A percentile compares a stretch with the other conserved stretches of the same genome.
Conservation (phyloP, 345 rosid species). For the Schrenkiella parvula region DNA sequence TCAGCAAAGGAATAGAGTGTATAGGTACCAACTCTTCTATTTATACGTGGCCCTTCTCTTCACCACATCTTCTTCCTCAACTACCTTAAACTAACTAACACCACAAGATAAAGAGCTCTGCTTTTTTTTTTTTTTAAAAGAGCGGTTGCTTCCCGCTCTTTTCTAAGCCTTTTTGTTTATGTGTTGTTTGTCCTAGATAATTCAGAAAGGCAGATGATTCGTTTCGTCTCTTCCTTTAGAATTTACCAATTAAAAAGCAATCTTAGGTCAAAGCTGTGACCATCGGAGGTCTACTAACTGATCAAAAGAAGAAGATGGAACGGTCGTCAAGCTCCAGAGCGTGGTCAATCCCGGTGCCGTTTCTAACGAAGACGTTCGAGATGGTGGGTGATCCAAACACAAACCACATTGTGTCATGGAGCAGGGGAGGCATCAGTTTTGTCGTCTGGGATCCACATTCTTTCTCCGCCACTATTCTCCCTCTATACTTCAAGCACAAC, state of each 20-base stretch:
- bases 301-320: constrained; percentile 3
- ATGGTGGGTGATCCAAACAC: constrained; percentile 70
- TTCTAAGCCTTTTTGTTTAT: neutral
- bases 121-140: neutral
- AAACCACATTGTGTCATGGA: constrained; percentile 75
- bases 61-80: constrained; percentile 19
- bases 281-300: neutral
- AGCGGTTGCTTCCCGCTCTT: constrained; percentile 18
- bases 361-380: constrained; percentile 74
- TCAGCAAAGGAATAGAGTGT: constrained; percentile 33
- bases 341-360: constrained; percentile 39
- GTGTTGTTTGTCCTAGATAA: neutral
- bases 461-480: constrained; percentile 63
- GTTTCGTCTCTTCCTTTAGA: neutral
- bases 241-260: neutral
- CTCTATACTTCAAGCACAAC: constrained; percentile 82
- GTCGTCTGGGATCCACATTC: constrained; percentile 77
- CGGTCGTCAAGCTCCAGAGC: constrained; percentile 12
- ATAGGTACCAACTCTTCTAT: neutral
- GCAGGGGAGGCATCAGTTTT: constrained; percentile 58
- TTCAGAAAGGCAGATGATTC: neutral
- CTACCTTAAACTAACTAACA: constrained; percentile 9
- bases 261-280: neutral
- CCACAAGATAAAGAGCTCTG: constrained; percentile 11
- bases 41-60: constrained; percentile 13